Base-by-base conservation (phyloP, 179 eudicot species). In the Spinacia oleracea region DNA sequence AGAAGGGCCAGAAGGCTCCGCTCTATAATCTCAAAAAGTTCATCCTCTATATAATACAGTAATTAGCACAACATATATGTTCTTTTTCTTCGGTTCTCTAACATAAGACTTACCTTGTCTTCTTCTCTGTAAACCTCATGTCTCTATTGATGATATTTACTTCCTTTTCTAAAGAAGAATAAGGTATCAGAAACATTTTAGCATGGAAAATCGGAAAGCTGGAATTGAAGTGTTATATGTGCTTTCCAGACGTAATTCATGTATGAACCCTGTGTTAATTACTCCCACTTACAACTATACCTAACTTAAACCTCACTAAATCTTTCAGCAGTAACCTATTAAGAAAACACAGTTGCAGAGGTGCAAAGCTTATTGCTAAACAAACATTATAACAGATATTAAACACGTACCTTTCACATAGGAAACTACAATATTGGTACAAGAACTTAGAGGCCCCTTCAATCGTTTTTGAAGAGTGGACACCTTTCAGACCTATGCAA, bases 381-480 rank as follows among this genome's bases (percentile, higher is more conserved):
- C 53, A 50, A 43, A 59, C 62, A 79, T 35, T n/a, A 66, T n/a
- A 60, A 25, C 71, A 55, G 48, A 72, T 53, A 56, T 38, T 56
- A 56, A 38, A 20, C 32, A 25, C 84, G 31, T 88, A 92, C 97
- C 96, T 87, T 79, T 40, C 72, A 59, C 72, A 74, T 46, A 89
- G 79, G 81, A 55, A 81, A 77, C 85, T 83, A 66, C 83, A 82
- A 75, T 92, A 96, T 18, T 86, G 90, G 56, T 73, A 66, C 53
- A 96, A 77, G 87, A 96, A 93, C 75, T 75, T 84, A 50, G 92
- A 80, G 68, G 94, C 97, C 51, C 91, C 90, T 73, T 85, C 87
- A 79, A 93, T 93, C 70, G 93, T 88, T 84, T 82, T 83, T 45
- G 99, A 93, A 79, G 92, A 87, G 85, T 90, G 90, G 75, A 88